Evolutionary conservation across 495 filamentous ascomycete genomes (phyloP).

Genomic region (Lentithecium fluviatile): DNA sequence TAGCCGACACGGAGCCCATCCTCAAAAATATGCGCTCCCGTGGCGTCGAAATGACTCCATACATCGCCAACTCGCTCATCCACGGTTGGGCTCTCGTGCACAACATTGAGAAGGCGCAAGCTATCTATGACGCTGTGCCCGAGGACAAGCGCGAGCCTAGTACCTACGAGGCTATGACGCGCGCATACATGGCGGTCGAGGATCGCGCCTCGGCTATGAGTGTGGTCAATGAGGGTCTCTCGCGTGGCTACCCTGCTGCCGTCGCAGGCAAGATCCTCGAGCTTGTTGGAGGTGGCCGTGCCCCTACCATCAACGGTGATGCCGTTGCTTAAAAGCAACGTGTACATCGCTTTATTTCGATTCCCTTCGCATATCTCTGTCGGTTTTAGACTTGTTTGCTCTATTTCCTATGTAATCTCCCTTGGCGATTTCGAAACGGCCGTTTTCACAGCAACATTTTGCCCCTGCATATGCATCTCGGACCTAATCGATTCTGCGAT

Average conservation of each 20-base stretch:
- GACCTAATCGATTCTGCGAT: neutral
- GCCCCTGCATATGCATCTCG: constrained; percentile 17
- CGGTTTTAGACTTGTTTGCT: constrained; percentile 1
- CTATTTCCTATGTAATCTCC: constrained; percentile 17
- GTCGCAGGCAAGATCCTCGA: constrained; percentile 91
- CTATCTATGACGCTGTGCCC: constrained; percentile 73
- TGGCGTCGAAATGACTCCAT: constrained; percentile 83
- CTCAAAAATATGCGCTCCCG: constrained; percentile 69
- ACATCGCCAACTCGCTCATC: constrained; percentile 99
- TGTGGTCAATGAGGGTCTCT: constrained; percentile 88
- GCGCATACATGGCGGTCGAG: constrained; percentile 82
- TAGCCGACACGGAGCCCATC: constrained; percentile 67
- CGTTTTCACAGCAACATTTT: neutral
- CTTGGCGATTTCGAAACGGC: constrained; percentile 6
- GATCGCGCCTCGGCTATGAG: constrained; percentile 68
- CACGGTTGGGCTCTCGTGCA: constrained; percentile 91
- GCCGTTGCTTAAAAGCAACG: neutral
- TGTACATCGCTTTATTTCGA: neutral
- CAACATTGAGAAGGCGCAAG: constrained; percentile 73
- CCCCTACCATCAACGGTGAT: constrained; percentile 12
- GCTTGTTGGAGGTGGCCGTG: constrained; percentile 66
- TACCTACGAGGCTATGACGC: constrained; percentile 99
- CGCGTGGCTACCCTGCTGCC: constrained; percentile 83
- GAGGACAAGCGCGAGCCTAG: constrained; percentile 82
- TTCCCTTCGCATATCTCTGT: neutral